Conservation (phyloP, 1,284 basidiomycete species). For the Cystobasidium slooffiae region DNA sequence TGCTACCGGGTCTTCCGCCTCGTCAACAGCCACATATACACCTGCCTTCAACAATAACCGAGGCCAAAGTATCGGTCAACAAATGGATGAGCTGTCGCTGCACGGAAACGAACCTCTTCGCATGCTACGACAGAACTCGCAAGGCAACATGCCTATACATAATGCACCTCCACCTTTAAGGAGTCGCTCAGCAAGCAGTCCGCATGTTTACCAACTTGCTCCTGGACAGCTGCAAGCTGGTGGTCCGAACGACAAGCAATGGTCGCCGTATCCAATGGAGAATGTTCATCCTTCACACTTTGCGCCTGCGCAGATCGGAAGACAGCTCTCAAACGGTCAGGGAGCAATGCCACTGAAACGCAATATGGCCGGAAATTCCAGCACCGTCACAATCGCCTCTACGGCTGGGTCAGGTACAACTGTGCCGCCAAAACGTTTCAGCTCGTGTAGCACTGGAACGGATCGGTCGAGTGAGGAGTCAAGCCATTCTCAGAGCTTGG, state of each 20-base stretch:
- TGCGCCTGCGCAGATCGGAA: conserved; percentile 6
- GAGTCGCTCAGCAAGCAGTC: conserved; percentile 59
- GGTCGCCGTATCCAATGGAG: conserved; percentile 28
- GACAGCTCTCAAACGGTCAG: conserved; percentile 5
- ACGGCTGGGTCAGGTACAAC: conserved; percentile 44
- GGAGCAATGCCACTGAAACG: conserved; percentile 24
- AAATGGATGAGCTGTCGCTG: conserved; percentile 35
- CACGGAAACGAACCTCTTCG: conserved; percentile 24
- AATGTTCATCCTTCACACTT: conserved; percentile 41
- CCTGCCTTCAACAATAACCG: conserved; percentile 1
- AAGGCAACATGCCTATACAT: conserved; percentile 41
- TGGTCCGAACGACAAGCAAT: conserved; percentile 13
- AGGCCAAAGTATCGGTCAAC: conserved; percentile 29
- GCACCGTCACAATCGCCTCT: conserved; percentile 44
- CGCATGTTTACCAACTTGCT: conserved; percentile 59
- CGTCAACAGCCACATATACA: conserved; percentile 20
- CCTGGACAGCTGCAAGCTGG: conserved; percentile 9
- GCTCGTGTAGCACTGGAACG: conserved; percentile 49
- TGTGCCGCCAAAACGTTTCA: conserved; percentile 46
- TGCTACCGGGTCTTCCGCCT: conserved; percentile 19
- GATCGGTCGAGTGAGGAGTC: conserved; percentile 50
- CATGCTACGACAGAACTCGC: conserved; percentile 45
- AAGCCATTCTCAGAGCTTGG: conserved; percentile 45
- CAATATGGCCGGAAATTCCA: conserved; percentile 29
- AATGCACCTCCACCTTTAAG: conserved; percentile 55